Percentiles rank a stretch among this genome's conserved stretches.
Conservation (phyloP, 2,329 filamentous ascomycete species). For the Fusarium sp. region DNA sequence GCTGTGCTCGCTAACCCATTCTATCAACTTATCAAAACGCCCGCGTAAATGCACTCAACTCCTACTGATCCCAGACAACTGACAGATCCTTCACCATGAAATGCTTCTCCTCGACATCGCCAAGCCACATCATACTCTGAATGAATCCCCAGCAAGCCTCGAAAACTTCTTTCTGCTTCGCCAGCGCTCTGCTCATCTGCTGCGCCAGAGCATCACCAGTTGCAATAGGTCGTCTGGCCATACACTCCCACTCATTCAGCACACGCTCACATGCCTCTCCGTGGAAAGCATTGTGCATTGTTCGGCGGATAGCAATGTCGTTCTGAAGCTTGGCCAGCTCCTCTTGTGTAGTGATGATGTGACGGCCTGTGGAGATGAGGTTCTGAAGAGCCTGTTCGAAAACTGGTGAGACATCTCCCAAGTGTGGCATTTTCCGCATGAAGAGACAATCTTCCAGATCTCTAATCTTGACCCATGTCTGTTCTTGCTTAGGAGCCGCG, state of each 20-base stretch:
- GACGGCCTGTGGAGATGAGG: slow-evolving; percentile 6
- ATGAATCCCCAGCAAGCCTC: slow-evolving; percentile 3
- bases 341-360: slow-evolving; percentile 1
- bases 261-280: slow-evolving; percentile 25
- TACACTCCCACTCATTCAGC: slow-evolving; percentile 32
- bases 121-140: neutral
- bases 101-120: neutral
- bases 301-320: neutral
- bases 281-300: slow-evolving; percentile 8
- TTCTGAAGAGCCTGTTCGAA: slow-evolving; percentile 5
- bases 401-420: neutral
- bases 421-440: neutral
- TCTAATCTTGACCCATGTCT: neutral
- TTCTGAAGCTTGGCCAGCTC: neutral
- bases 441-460: slow-evolving; percentile 12
- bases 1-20: too few species aligned
- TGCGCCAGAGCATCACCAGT: neutral
- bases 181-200: neutral
- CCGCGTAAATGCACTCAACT: neutral
- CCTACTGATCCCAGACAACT: slow-evolving; percentile 2
- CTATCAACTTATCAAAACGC: too few species aligned
- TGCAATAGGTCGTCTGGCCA: neutral
- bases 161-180: slow-evolving; percentile 14
- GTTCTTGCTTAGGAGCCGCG: neutral
- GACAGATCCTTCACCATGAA: neutral